Conservation (phyloP, 169 alveolate genomes). For the Babesia bigemina region DNA sequence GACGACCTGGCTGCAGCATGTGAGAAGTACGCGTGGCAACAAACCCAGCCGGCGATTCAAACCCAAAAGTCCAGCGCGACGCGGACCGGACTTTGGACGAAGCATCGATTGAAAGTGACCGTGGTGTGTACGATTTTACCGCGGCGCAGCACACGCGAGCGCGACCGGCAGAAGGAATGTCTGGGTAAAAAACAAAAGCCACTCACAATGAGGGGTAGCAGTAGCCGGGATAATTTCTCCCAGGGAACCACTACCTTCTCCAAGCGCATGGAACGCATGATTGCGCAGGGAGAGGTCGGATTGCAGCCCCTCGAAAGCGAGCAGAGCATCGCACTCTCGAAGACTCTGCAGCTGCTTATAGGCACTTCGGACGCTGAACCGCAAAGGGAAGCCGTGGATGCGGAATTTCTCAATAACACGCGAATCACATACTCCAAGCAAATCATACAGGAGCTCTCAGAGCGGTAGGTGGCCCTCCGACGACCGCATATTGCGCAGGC, state of each 20-base stretch:
- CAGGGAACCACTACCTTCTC: conserved; percentile 30
- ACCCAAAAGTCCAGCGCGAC: conserved; percentile 15
- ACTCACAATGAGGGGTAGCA: conserved; percentile 25
- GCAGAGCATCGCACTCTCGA: conserved; percentile 25
- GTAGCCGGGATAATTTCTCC: conserved; percentile 21
- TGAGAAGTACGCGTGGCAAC: not conserved
- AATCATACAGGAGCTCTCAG: conserved; percentile 41
- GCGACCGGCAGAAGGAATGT: conserved; percentile 3
- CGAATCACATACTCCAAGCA: conserved; percentile 45
- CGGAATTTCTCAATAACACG: conserved; percentile 9
- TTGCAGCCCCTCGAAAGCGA: conserved; percentile 30
- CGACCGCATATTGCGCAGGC: conserved; percentile 12
- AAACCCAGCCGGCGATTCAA: conserved; percentile 11
- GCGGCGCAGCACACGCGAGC: conserved; percentile 11
- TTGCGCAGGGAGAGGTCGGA: conserved; percentile 44
- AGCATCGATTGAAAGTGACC: not conserved
- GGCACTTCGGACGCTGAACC: conserved; percentile 13
- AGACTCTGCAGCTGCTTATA: conserved; percentile 36
- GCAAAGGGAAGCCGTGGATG: not conserved
- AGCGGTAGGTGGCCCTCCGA: conserved; percentile 15
- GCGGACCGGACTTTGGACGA: not conserved
- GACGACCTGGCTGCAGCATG: conserved; percentile 4
- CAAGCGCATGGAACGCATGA: conserved; percentile 44
- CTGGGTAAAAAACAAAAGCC: not conserved
- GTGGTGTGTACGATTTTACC: conserved; percentile 36